Base-by-base conservation (phyloP, 495 filamentous ascomycete species). In the Talaromyces thailandensis region DNA sequence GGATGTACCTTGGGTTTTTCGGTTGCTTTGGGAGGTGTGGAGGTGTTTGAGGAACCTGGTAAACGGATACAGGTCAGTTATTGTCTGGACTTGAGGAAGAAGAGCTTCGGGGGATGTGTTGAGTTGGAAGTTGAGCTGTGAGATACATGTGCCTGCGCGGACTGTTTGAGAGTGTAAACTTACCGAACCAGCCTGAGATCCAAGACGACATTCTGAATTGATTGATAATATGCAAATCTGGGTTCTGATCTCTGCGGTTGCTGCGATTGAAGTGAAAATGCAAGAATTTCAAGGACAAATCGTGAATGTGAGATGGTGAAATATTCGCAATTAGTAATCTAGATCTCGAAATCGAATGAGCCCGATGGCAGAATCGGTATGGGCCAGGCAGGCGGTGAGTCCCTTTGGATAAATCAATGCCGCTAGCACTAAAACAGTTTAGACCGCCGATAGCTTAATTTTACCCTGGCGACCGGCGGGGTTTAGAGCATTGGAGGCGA, bases 1-100 rank as follows among this genome's bases (percentile, higher is more conserved):
- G 56, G 40, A 62, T 66, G 53, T 72, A 86, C 84, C 79, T 86
- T 86, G 61, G 81, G 79, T 71, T 82, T 73, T 63, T 75, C 70
- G 35, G 75, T 69, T 28, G 73, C 3, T 48, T 61, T 51, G 6
- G 75, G 69, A 65, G 52, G 50, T 53, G 60, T 40, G 4, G 28
- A 21, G 18, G 11, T 40, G n/a, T 14, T 37, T 2, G 32, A 35
- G 56, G 37, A 43, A 29, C 31, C 37, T 58, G 56, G 35, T 9
- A 6, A 25, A 11, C 3, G 7, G 23, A 14, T 32, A 62, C 4
- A 58, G 4, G 45, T 26, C 5, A 61, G 23, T 12, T 1, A 25
- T 2, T 40, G 43, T 48, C 18, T 21, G 7, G 14, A 21, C 4
- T 3, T 18, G 43, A 21, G 6, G 8, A 21, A 21, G 43, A 18